Base-by-base conservation (phyloP, 2,329 filamentous ascomycete species). In the Aspergillus sp. region DNA sequence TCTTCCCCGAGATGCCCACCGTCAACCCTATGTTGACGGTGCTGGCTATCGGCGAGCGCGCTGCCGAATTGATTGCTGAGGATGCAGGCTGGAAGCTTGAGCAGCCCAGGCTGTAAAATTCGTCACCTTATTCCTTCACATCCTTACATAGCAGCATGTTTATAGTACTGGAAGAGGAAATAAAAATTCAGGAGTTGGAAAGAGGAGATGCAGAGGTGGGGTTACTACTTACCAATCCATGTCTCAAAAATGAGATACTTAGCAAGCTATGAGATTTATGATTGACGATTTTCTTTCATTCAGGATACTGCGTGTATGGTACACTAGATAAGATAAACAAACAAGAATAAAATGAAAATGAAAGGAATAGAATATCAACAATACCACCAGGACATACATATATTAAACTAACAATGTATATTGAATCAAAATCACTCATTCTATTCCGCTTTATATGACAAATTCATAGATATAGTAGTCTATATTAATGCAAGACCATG, bases 21-120 rank as follows among this genome's bases (percentile, higher is more conserved):
- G 89, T 95, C 73, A 96, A 96, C 79, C 91, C 90, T 58, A 95
- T 96, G 92, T 79, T 96, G 70, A 96, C 91, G 1, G 91, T 96
- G 5, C 76, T 96, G 70, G 88, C 86, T 53, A 85, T 96, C 67
- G 92, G 90, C 7, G 92, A 96, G 84, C 83, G 90, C 57, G 88
- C 87, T 6, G 92, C 92, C 0, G 92, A 96, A 81, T 75, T 96
- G 73, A 88, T 96, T 71, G 88, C 88, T 31, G 82, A 87, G 71
- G 86, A 91, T 64, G 89, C 84, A 58, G 85, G 86, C 19, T 89
- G 86, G 86, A 85, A 78, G 70, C 81, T 81, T 60, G 70, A 81
- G 68, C 77, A 83, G 73, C 76, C 82, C 55, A 66, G 61, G 53
- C 61, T 66, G 58, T 66, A 62, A 65, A 64, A 56, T 46, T 25